Evolutionary conservation across 139 green algal species (phyloP), one percentile per base, ranked within the genome.

Genomic region (Asterochloris erici): DNA sequence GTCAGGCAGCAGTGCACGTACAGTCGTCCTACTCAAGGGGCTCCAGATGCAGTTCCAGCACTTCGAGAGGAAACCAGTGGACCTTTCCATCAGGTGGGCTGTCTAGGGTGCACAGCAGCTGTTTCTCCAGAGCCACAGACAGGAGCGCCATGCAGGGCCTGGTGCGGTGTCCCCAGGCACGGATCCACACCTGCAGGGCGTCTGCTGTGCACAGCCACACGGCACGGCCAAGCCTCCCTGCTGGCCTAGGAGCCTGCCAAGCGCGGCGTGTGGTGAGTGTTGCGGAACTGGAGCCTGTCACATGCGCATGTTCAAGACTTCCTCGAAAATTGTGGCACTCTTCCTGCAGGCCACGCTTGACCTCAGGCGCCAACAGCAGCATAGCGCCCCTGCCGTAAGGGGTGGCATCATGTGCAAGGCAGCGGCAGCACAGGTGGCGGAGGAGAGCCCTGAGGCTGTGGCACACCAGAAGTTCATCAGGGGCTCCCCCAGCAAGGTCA

Each of bases 401-500:
- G 47, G 60, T 60, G 23, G n/a, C 24, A 80, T 62, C 60, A 54
- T 80, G 21, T 80, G 76, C 60, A 71, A 71, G 66, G 66, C 66
- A 69, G 12, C 60, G 26, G 74, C 74, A 28, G 16, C 63, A 62
- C 17, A 15, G 21, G 24, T 29, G 14, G 27, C 63, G 38, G 26
- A 16, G 47, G 76, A 61, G n/a, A 24, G 60, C 10, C 60, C 60
- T 11, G 68, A 62, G 47, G 76, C 76, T 60, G 60, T 80, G 24
- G 76, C 76, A 10, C 76, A 80, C 19, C 61, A 70, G 14, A 80
- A 62, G 15, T 80, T 70, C 19, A 80, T 24, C 54, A 80, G 76
- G 68, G 76, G 76, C 24, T 80, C 76, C 38, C 76, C 76, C 23
- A 80, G 76, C 76, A 80, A 80, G 76, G 76, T 80, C 12, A 54